Evolutionary conservation across 1,284 basidiomycete genomes (phyloP).

Genomic region (Austroboletus novae-zelandiae): DNA sequence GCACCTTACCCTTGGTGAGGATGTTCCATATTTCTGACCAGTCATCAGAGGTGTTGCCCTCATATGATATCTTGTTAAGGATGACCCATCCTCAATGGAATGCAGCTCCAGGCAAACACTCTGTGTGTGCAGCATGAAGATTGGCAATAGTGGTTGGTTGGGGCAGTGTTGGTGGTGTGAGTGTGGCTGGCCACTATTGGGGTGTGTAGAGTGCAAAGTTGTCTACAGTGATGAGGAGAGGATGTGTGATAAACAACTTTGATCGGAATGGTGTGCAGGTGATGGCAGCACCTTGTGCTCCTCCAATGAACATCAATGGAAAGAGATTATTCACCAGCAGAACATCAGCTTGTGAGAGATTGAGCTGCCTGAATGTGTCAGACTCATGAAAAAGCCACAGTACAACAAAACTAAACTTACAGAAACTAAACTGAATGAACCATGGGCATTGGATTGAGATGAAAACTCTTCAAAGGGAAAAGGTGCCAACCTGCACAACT

Average conservation of each 20-base stretch:
- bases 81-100: constrained; percentile 82
- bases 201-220: constrained; percentile 56
- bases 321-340: constrained; percentile 44
- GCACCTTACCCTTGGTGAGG: constrained; percentile 67
- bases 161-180: constrained; percentile 31
- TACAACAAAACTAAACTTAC: too few species aligned
- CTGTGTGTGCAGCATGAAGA: constrained; percentile 78
- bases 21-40: constrained; percentile 77
- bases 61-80: constrained; percentile 71
- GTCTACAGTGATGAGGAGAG: constrained; percentile 46
- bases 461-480: too few species aligned
- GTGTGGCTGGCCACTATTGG: too few species aligned
- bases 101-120: constrained; percentile 68
- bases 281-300: constrained; percentile 43
- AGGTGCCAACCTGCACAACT: too few species aligned
- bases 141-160: constrained; percentile 60
- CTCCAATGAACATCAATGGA: constrained; percentile 53
- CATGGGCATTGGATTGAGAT: too few species aligned
- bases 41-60: constrained; percentile 57
- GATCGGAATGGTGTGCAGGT: constrained; percentile 46
- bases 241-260: constrained; percentile 62
- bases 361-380: too few species aligned
- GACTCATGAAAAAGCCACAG: too few species aligned
- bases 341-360: too few species aligned
- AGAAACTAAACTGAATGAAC: too few species aligned